Conservation (phyloP, 2,329 filamentous ascomycete genomes). For the Ophiostoma sp. region DNA sequence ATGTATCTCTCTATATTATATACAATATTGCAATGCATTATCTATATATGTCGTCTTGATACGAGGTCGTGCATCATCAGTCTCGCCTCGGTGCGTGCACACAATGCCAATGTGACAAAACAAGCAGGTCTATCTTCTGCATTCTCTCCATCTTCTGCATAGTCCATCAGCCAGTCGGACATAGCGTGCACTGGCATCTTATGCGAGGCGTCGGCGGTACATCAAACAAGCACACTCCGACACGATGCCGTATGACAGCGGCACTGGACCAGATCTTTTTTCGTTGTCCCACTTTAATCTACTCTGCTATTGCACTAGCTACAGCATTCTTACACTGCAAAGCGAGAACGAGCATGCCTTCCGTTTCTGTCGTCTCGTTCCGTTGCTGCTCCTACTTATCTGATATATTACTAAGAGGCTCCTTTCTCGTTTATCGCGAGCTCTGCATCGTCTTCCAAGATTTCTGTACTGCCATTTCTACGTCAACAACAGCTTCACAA, state of each 20-base stretch:
- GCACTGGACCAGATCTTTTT: too few relatives aligned
- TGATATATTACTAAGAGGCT: not conserved
- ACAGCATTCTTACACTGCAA: not conserved
- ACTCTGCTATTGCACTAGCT: not conserved
- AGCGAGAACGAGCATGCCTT: slow-evolving; percentile 7
- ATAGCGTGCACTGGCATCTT: not conserved
- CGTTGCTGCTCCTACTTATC: not conserved
- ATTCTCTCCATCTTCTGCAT: too few relatives aligned
- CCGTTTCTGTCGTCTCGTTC: slow-evolving; percentile 2
- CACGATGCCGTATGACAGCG: not conserved
- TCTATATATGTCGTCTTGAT: not conserved
- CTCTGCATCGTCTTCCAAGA: not conserved
- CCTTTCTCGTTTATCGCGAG: not conserved
- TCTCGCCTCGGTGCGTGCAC: not conserved
- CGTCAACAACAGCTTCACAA: not conserved
- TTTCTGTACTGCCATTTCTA: not conserved
- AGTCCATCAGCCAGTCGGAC: not conserved
- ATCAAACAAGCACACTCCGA: not conserved
- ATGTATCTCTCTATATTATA: too few relatives aligned
- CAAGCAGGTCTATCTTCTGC: too few relatives aligned
- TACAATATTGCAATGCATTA: too few relatives aligned
- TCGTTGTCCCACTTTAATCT: not conserved
- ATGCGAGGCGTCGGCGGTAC: not conserved
- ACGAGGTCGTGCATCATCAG: not conserved
- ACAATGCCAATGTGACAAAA: too few relatives aligned